Conservation (phyloP, 2,329 filamentous ascomycete species). For the Keithomyces neogunnii region DNA sequence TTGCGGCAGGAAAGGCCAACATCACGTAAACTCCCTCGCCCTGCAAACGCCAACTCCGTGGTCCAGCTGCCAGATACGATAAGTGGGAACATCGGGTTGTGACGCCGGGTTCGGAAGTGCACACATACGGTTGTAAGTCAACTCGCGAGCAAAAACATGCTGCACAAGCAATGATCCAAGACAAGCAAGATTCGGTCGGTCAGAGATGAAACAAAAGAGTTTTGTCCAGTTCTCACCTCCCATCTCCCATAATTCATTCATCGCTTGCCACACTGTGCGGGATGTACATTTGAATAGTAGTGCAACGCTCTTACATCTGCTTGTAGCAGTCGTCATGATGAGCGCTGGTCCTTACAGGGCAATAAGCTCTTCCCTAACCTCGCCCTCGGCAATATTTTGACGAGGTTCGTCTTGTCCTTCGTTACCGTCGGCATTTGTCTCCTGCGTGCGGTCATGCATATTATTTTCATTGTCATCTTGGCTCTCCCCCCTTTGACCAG, state of each 20-base stretch:
- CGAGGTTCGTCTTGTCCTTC: neutral
- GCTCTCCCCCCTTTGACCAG: slow-evolving; percentile 1
- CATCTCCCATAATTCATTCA: neutral
- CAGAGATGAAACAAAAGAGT: too few species aligned
- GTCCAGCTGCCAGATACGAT: too few species aligned
- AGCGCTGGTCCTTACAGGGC: slow-evolving; percentile 1
- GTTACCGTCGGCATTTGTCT: slow-evolving; percentile 2
- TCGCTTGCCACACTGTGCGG: neutral
- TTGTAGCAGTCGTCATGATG: neutral
- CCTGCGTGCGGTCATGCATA: slow-evolving; percentile 3
- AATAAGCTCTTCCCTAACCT: slow-evolving; percentile 4
- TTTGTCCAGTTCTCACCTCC: neutral
- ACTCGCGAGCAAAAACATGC: too few species aligned
- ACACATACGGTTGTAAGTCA: too few species aligned
- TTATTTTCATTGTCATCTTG: neutral
- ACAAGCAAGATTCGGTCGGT: too few species aligned
- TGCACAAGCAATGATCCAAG: too few species aligned
- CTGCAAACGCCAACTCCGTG: too few species aligned
- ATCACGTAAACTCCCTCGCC: too few species aligned
- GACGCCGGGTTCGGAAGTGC: too few species aligned
- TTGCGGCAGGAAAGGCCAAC: too few species aligned
- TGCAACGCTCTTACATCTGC: neutral
- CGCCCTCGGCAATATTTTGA: neutral
- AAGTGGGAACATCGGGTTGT: too few species aligned
- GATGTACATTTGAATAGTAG: neutral